Conservation (phyloP, 768 basidiomycete genomes). For the Cubamyces sp. region DNA sequence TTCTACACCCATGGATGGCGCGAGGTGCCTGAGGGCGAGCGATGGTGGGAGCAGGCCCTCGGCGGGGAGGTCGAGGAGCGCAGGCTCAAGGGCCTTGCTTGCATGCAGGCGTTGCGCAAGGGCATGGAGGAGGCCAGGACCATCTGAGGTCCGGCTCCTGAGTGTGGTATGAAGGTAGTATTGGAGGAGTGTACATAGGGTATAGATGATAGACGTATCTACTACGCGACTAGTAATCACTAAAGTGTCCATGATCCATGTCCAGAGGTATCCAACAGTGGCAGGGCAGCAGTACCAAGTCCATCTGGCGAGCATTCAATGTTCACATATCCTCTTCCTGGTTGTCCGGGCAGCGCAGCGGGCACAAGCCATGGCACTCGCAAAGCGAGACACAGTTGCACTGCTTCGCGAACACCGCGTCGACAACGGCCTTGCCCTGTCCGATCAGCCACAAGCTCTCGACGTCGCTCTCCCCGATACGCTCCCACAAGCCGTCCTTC, state of each 20-base stretch:
- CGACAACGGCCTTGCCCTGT: conserved; percentile 22
- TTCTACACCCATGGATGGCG: conserved; percentile 67
- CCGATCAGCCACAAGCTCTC: conserved; percentile 41
- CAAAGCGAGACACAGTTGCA: neutral
- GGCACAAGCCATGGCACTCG: neutral
- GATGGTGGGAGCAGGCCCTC: conserved; percentile 74
- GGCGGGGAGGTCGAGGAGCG: conserved; percentile 40
- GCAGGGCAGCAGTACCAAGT: neutral
- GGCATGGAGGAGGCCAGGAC: conserved; percentile 35
- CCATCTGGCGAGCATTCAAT: neutral
- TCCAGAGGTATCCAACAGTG: neutral
- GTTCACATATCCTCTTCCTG: neutral
- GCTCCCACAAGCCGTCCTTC: conserved; percentile 26
- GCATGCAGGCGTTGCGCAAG: conserved; percentile 34
- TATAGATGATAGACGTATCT: conserved; percentile 5
- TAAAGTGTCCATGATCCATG: neutral
- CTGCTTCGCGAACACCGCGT: neutral
- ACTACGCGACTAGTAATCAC: neutral
- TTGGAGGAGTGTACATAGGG: neutral
- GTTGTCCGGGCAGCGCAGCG: neutral
- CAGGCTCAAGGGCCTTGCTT: conserved; percentile 29
- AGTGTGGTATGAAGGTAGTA: neutral
- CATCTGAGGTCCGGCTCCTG: neutral
- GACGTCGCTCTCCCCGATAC: conserved; percentile 37
- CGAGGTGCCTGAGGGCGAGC: conserved; percentile 55